A percentile compares a stretch with the other conserved stretches of the same genome.
Conservation (phyloP, 306 rosid genomes). For the Cucumis cinereus region DNA sequence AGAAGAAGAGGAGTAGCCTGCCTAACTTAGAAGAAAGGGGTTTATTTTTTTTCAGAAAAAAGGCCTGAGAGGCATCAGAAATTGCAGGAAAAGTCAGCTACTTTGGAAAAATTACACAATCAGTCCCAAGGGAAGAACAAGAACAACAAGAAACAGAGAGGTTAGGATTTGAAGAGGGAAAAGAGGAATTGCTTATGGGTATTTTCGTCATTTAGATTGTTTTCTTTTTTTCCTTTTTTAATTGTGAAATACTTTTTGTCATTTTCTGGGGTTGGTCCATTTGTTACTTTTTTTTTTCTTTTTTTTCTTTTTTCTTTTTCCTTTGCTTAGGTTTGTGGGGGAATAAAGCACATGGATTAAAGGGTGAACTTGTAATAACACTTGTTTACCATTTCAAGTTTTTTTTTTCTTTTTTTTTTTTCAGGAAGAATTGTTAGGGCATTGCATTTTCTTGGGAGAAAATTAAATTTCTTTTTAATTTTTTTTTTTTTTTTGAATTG, state of each 20-base stretch:
- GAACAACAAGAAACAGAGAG: slow-evolving; percentile 17
- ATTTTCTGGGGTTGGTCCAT: slow-evolving; percentile 23
- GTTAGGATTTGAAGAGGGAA: slow-evolving; percentile 30
- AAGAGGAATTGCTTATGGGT: neutral
- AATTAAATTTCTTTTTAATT: neutral
- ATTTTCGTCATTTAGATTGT: slow-evolving; percentile 18
- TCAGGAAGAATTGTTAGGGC: neutral
- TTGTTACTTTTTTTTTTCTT: slow-evolving; percentile 15
- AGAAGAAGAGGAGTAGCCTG: neutral
- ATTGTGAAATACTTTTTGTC: slow-evolving; percentile 41
- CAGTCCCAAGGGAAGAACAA: slow-evolving; percentile 14
- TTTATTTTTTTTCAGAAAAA: neutral
- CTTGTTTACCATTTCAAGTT: slow-evolving; percentile 4
- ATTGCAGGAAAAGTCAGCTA: slow-evolving; percentile 2
- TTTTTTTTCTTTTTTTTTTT: neutral
- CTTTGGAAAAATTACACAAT: slow-evolving; percentile 15
- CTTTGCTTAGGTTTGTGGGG: slow-evolving; percentile 25
- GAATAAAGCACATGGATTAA: slow-evolving; percentile 35
- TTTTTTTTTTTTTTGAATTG: neutral
- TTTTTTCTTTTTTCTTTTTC: neutral
- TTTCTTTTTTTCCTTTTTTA: slow-evolving; percentile 8
- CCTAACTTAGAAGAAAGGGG: neutral
- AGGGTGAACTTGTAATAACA: slow-evolving; percentile 35
- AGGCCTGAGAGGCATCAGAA: slow-evolving; percentile 13
- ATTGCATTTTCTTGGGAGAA: neutral